A percentile compares a stretch with the other conserved stretches of the same genome.
phyloP scores from a whole-genome alignment of 495 filamentous ascomycete genomes.

The Penicillium argentinense region DNA sequence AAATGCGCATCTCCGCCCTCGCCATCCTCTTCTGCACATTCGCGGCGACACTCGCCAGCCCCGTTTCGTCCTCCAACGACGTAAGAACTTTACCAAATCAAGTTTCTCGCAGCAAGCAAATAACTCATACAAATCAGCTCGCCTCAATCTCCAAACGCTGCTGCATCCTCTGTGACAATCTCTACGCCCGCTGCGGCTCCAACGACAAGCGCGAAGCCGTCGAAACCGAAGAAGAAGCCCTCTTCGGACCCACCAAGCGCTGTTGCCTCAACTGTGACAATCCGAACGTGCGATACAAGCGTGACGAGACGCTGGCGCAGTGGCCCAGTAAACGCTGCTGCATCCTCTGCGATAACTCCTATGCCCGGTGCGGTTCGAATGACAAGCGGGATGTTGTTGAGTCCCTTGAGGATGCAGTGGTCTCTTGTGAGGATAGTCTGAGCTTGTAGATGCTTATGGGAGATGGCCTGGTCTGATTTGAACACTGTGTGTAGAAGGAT shows the following conservation, averaged over 20 bases:
- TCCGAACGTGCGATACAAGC: too few relatives aligned
- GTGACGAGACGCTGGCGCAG: too few relatives aligned
- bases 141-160: background rate
- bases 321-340: slow-evolving; percentile 1
- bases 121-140: too few relatives aligned
- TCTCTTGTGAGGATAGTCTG: background rate
- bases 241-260: background rate
- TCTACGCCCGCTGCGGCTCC: background rate
- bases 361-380: background rate
- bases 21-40: background rate
- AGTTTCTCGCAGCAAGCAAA: too few relatives aligned
- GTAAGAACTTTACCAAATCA: too few relatives aligned
- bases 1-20: background rate
- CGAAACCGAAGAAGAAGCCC: background rate
- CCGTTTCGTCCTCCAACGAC: background rate
- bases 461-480: too few relatives aligned
- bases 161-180: background rate
- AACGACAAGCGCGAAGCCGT: background rate
- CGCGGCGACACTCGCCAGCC: background rate
- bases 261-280: background rate
- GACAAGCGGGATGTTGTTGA: background rate
- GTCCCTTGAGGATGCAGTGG: background rate
- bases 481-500: too few relatives aligned
- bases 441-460: too few relatives aligned
- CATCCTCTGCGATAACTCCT: background rate